phyloP scores from a whole-genome alignment of 441 rosid species.

The Flueggea neowawraea region DNA sequence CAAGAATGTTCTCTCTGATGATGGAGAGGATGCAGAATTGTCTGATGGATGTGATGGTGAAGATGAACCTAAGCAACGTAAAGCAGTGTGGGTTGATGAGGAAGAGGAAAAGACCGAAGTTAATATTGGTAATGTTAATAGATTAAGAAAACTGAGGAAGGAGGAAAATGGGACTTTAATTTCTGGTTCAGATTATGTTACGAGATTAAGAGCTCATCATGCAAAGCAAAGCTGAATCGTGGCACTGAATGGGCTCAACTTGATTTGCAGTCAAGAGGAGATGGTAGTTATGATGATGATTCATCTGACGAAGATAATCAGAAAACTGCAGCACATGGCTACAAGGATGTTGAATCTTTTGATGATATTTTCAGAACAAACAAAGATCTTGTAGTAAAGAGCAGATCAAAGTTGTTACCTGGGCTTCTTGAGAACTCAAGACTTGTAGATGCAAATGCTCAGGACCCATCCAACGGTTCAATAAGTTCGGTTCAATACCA shows the following conservation, averaged over 20 bases:
- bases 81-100: constrained; percentile 86
- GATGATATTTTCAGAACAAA: constrained; percentile 62
- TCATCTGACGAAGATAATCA: constrained; percentile 49
- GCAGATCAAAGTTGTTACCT: constrained; percentile 44
- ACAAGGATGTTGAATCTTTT: constrained; percentile 31
- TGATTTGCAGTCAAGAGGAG: constrained; percentile 27
- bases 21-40: constrained; percentile 35
- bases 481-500: constrained; percentile 87
- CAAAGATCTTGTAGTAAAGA: constrained; percentile 79
- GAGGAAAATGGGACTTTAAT: constrained; percentile 69
- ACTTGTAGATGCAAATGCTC: constrained; percentile 76
- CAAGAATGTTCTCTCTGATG: constrained; percentile 20
- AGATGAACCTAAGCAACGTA: constrained; percentile 34
- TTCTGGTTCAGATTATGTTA: constrained; percentile 66
- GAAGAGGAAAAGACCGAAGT: constrained; percentile 60
- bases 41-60: constrained; percentile 30
- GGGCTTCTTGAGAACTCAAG: constrained; percentile 78
- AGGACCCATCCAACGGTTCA: constrained; percentile 63
- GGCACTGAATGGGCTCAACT: constrained; percentile 87
- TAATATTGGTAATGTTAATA: constrained; percentile 57
- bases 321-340: constrained; percentile 22
- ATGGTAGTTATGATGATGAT: constrained; percentile 41
- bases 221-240: constrained; percentile 74
- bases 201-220: constrained; percentile 85
- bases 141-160: constrained; percentile 84